Base-by-base conservation (phyloP, 2,329 filamentous ascomycete species). In the Madurella mycetomatis region DNA sequence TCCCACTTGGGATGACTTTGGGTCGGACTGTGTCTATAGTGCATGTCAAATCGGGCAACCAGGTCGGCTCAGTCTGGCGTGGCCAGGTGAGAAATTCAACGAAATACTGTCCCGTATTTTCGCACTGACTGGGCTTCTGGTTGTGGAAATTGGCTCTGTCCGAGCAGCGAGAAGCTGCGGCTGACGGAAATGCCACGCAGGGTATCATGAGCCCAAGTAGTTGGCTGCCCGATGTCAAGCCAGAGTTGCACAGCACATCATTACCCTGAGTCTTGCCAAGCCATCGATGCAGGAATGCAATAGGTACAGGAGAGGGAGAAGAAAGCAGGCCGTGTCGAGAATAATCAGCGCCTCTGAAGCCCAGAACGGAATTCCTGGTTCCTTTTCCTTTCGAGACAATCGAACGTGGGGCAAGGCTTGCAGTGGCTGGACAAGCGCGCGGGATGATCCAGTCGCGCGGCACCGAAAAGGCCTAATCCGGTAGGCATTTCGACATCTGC, bases 371-470 rank as follows among this genome's bases (percentile, higher is more conserved):
- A 39, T 41, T n/a, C 39, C 37, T 47, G 16, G 16, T 37, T 17
- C 41, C 45, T 18, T 43, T 32, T n/a, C n/a, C 41, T 19, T 16
- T 40, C 17, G 31, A 37, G 49, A n/a, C n/a, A n/a, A n/a, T n/a
- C n/a, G n/a, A n/a, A n/a, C 50, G 41, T 51, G 49, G 53, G 42
- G 50, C 45, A 40, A 42, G 18, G 31, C 44, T 41, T 49, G 48
- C 17, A 17, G 49, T 52, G 56, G 53, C 53, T 55, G 42, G 47
- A 54, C 49, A 47, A 42, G 30, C 30, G 18, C 16, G 49, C 37
- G 53, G 53, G 49, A 55, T 53, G 48, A 53, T 51, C 56, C 56
- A 58, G 48, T 51, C 32, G 30, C 30, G 49, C 45, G 56, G 56
- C 45, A 58, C 53, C 46, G 9, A 39, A n/a, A n/a, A n/a, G 39